Evolutionary conservation across 345 rosid species (phyloP).

Genomic region (Alliaria petiolata): DNA sequence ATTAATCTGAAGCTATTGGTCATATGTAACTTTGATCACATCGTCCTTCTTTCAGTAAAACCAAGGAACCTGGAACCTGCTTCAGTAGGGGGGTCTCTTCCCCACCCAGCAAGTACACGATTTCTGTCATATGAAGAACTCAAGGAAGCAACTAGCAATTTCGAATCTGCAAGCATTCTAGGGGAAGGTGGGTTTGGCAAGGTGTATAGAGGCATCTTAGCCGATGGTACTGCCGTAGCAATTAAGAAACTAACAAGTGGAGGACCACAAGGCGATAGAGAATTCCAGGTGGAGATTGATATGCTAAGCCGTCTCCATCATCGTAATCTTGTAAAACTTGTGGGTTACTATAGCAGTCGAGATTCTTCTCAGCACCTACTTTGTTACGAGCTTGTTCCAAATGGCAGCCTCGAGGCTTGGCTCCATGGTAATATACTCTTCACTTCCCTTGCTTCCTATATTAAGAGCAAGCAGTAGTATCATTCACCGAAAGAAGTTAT

Average conservation of each 20-base stretch:
- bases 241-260: conserved; percentile 91
- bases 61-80: conserved; percentile 46
- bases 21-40: background rate
- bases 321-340: conserved; percentile 98
- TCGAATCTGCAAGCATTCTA: conserved; percentile 72
- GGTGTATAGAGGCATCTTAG: conserved; percentile 94
- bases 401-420: conserved; percentile 98
- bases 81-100: conserved; percentile 59
- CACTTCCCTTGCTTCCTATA: background rate
- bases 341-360: conserved; percentile 87
- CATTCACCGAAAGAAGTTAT: background rate
- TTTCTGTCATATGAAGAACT: conserved; percentile 94
- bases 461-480: background rate
- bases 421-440: conserved; percentile 69
- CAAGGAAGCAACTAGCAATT: conserved; percentile 90
- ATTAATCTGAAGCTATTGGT: background rate
- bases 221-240: conserved; percentile 98
- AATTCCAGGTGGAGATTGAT: conserved; percentile 96
- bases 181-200: conserved; percentile 99
- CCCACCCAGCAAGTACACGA: conserved; percentile 83
- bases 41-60: conserved; percentile 47
- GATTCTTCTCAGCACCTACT: conserved; percentile 91
- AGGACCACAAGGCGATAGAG: conserved; percentile 96
- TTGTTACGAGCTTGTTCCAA: conserved; percentile 96
- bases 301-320: conserved; percentile 99